Evolutionary conservation across 2,329 filamentous ascomycete genomes (phyloP).

Genomic region (Ophiostoma triangulosporum): DNA sequence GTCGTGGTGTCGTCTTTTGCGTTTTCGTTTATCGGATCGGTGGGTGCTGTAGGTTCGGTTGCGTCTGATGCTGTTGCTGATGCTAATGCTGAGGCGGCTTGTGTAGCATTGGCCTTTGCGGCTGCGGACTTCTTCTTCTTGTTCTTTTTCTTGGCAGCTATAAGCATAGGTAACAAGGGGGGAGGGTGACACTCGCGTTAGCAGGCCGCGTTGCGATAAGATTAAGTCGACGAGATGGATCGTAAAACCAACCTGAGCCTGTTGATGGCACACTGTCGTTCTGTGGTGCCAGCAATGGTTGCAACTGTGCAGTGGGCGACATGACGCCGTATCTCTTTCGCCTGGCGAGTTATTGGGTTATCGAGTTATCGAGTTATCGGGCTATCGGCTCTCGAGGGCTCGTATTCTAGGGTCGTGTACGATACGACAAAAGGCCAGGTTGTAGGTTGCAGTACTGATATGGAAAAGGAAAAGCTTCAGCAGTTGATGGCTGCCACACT

Average conservation of each 20-base stretch:
- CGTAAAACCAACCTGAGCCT: conserved; percentile 6
- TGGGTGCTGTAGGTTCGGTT: conserved; percentile 3
- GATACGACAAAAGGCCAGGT: conserved; percentile 7
- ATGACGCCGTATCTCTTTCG: conserved; percentile 8
- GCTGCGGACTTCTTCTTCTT: conserved; percentile 44
- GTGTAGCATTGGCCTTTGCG: conserved; percentile 24
- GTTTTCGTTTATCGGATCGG: neutral
- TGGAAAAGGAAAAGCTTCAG: neutral
- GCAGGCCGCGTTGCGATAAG: neutral
- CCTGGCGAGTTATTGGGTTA: neutral
- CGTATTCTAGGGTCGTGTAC: neutral
- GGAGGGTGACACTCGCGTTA: conserved; percentile 13
- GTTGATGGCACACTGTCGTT: conserved; percentile 7
- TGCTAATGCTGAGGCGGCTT: conserved; percentile 4
- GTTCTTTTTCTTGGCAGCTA: conserved; percentile 41
- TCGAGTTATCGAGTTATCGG: neutral
- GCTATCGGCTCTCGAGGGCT: neutral
- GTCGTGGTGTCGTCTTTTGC: conserved; percentile 14
- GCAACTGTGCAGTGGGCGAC: conserved; percentile 7
- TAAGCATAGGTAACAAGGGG: conserved; percentile 4
- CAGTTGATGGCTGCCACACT: conserved; percentile 1
- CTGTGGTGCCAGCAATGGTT: conserved; percentile 7
- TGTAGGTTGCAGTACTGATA: neutral
- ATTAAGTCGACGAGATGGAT: conserved; percentile 2
- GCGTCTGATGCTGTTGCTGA: conserved; percentile 13